These are phyloP conservation scores for Lathyrus aphaca DNA, from an alignment of 306 rosid species.

Conservation along the genomic window DNA sequence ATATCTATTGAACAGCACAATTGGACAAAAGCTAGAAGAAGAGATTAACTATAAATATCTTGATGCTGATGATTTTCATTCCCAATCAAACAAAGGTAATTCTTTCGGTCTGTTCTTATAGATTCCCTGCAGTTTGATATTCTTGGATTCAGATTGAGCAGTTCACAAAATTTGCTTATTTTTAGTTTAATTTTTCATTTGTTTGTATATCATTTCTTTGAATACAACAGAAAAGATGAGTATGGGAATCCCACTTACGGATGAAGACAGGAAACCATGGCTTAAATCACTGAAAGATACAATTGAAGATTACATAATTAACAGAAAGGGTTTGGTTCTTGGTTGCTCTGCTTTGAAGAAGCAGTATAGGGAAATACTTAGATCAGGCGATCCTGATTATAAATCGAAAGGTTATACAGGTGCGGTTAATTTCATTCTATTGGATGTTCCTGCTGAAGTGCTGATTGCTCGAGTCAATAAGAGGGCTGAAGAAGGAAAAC, in stretches of 20 bases:
- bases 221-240: conserved; percentile 70
- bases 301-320: conserved; percentile 41
- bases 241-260: conserved; percentile 71
- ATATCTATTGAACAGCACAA: conserved; percentile 57
- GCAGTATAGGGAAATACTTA: conserved; percentile 67
- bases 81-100: conserved; percentile 76
- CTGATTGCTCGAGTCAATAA: conserved; percentile 54
- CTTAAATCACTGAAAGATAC: conserved; percentile 60
- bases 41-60: conserved; percentile 54
- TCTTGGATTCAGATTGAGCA: not conserved
- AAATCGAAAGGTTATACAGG: conserved; percentile 46
- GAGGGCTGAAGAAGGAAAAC: conserved; percentile 76
- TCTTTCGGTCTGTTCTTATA: not conserved
- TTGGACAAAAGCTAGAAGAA: conserved; percentile 70
- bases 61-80: conserved; percentile 92
- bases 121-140: not conserved
- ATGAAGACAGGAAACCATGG: conserved; percentile 85
- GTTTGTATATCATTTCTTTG: not conserved
- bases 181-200: not conserved
- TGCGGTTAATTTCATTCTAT: conserved; percentile 61
- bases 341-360: conserved; percentile 84
- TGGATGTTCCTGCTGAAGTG: conserved; percentile 73
- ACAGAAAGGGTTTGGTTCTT: conserved; percentile 49
- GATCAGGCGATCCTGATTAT: conserved; percentile 71
- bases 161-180: not conserved